Conservation (phyloP, 345 rosid species). For the Gossypium arboreum region DNA sequence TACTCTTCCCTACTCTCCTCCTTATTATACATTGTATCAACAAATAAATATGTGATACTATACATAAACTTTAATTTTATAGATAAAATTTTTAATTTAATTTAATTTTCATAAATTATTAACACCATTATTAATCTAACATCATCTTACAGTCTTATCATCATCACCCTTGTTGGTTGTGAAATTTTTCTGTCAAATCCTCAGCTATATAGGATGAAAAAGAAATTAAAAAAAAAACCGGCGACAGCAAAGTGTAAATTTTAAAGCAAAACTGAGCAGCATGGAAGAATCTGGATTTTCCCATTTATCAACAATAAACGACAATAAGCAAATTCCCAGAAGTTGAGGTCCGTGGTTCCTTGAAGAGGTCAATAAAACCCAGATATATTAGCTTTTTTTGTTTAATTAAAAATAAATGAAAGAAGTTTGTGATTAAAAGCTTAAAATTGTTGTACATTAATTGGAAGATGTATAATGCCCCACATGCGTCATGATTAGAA, state of each 20-base stretch:
- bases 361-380: slow-evolving; percentile 22
- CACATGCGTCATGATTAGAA: slow-evolving; percentile 29
- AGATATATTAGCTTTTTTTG: background rate
- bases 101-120: too few relatives aligned
- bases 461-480: slow-evolving; percentile 10
- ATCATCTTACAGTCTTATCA: too few relatives aligned
- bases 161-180: too few relatives aligned
- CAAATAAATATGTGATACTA: too few relatives aligned
- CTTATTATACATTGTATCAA: too few relatives aligned
- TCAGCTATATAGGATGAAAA: too few relatives aligned
- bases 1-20: too few relatives aligned
- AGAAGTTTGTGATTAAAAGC: background rate
- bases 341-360: slow-evolving; percentile 40
- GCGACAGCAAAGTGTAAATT: background rate
- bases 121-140: too few relatives aligned
- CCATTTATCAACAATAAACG: slow-evolving; percentile 26
- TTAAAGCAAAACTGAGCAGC: background rate
- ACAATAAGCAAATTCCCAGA: slow-evolving; percentile 31
- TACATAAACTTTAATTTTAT: too few relatives aligned
- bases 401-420: background rate
- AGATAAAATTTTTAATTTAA: too few relatives aligned
- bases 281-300: slow-evolving; percentile 26
- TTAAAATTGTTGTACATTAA: slow-evolving; percentile 13
- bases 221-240: too few relatives aligned
- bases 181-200: too few relatives aligned